phyloP scores from a whole-genome alignment of 768 basidiomycete genomes.

The Serendipita sp. region DNA sequence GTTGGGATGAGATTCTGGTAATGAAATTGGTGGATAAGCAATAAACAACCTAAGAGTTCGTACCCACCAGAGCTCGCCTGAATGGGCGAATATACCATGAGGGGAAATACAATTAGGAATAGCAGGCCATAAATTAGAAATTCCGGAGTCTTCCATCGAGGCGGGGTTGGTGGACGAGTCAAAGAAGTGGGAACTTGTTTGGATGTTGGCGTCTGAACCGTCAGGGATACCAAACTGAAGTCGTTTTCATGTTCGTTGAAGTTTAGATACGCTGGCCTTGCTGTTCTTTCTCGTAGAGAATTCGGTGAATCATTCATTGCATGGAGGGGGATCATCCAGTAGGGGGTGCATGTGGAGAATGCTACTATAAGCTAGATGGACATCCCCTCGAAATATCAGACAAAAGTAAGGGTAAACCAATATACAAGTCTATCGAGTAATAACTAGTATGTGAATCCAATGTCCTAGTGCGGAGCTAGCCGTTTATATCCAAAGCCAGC shows the following conservation, averaged over 20 bases:
- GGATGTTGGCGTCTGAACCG: conserved; percentile 1
- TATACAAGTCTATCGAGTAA: too few species aligned
- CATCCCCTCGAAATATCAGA: too few species aligned
- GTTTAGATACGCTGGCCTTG: not conserved
- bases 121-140: conserved; percentile 61
- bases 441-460: too few species aligned
- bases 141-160: conserved; percentile 68
- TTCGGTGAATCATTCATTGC: not conserved
- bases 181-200: not conserved
- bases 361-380: not conserved
- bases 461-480: too few species aligned
- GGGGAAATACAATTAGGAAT: conserved; percentile 41
- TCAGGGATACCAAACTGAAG: not conserved
- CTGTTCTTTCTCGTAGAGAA: not conserved
- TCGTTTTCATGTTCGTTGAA: not conserved
- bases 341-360: not conserved
- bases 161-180: conserved; percentile 17
- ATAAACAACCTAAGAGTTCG: conserved; percentile 8
- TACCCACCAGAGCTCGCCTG: conserved; percentile 47
- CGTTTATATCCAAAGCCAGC: too few species aligned
- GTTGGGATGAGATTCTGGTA: conserved; percentile 55
- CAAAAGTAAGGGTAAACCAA: too few species aligned
- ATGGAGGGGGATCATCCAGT: conserved; percentile 4
- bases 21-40: conserved; percentile 5
- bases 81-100: conserved; percentile 64